Base-by-base conservation (phyloP, 495 filamentous ascomycete genomes). In the Xylaria sp. region DNA sequence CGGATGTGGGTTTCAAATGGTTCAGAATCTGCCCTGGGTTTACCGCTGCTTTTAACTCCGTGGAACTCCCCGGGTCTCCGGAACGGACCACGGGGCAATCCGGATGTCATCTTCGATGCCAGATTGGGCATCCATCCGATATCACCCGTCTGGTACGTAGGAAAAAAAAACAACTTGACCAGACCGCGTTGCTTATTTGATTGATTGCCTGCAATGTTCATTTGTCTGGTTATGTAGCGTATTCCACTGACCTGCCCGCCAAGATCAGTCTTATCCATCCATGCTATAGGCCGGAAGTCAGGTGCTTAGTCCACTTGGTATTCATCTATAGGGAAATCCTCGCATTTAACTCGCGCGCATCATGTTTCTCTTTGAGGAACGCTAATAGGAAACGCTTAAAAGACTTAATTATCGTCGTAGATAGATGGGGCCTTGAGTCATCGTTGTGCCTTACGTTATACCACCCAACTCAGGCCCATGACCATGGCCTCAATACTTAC, bases 331-430 rank as follows among this genome's bases (percentile, higher is more conserved):
- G 55, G 26, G 14, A 26, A 26, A 53, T 29, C 24, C 48, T 24
- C n/a, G 19, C 52, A 59, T 37, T 59, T 59, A 17, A 59, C 57
- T 59, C 33, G 57, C 57, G 57, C 57, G 57, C 57, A 59, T 37
- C 11, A 21, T 59, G 33, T 21, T 37, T 59, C 57, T 33, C 57
- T 35, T 35, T 59, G 31, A 33, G 53, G 53, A 31, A 58, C 31
- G 46, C 46, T 21, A n/a, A 50, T 50, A 21, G 15, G 7, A 50
- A 1, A 50, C 17, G 29, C 26, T 35, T 58, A 33, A 8, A 17
- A 57, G 24, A 57, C 26, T 31, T 3, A 31, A 57, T 33, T 57
- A 33, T 8, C 24, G 15, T 5, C 26, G 24, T 12, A 31, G 14
- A 58, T 12, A 35, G 53, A 35, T n/a, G 53, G 17, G 17, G 29